A percentile compares a stretch with the other conserved stretches of the same genome.
Conservation (phyloP, 2,329 filamentous ascomycete genomes). For the Xylaria sp. region DNA sequence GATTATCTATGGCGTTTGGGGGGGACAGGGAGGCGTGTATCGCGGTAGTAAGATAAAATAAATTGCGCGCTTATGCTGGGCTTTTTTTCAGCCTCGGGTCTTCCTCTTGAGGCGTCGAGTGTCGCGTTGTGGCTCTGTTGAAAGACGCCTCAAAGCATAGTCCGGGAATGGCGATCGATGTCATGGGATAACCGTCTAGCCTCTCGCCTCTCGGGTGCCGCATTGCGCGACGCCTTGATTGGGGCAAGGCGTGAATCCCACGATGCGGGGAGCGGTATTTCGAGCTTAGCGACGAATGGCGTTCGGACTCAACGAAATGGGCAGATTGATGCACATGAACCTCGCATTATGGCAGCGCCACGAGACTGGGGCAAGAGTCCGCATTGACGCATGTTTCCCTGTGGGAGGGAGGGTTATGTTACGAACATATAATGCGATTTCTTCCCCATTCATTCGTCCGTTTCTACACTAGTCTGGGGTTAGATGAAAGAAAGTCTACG, state of each 20-base stretch:
- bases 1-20: constrained; percentile 62
- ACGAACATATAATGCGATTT: constrained; percentile 8
- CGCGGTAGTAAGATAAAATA: constrained; percentile 75
- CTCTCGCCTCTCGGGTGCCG: constrained; percentile 76
- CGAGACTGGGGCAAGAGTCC: constrained; percentile 69
- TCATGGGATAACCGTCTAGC: constrained; percentile 84
- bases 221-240: constrained; percentile 62
- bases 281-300: constrained; percentile 77
- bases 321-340: constrained; percentile 5
- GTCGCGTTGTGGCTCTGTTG: constrained; percentile 72
- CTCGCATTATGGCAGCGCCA: constrained; percentile 74
- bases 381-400: constrained; percentile 64
- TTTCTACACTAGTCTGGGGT: neutral
- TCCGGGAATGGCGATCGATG: constrained; percentile 70
- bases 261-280: constrained; percentile 66
- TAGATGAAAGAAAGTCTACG: constrained; percentile 11
- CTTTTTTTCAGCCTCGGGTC: constrained; percentile 68
- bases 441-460: constrained; percentile 22
- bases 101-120: constrained; percentile 70
- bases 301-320: constrained; percentile 70
- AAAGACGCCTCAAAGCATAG: constrained; percentile 74
- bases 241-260: constrained; percentile 73
- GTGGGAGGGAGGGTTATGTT: constrained; percentile 4
- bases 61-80: constrained; percentile 72
- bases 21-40: constrained; percentile 64